These are phyloP conservation scores for Leishmania turanica DNA, from an alignment of 208 protist genomes.

Conservation along the genomic window DNA sequence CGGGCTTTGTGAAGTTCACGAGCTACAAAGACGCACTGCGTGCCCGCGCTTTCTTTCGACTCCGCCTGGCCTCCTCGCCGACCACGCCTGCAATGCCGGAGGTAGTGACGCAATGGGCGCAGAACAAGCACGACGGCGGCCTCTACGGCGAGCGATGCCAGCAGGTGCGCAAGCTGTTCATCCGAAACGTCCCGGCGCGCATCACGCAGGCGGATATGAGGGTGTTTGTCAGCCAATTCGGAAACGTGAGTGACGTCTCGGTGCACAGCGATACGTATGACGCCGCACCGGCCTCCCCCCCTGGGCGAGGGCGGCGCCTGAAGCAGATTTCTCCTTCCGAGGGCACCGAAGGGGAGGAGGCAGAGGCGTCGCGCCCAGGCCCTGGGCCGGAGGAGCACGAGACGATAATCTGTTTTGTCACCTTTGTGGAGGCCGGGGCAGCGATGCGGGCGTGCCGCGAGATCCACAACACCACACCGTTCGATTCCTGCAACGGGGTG, in stretches of 20 bases:
- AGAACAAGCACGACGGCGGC: conserved; percentile 66
- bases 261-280: conserved; percentile 69
- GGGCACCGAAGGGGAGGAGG: background rate
- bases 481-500: conserved; percentile 30
- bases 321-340: background rate
- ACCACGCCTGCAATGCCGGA: conserved; percentile 28
- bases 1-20: conserved; percentile 50
- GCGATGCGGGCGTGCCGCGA: conserved; percentile 44
- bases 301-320: background rate
- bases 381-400: background rate
- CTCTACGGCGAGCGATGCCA: conserved; percentile 57
- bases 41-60: conserved; percentile 18
- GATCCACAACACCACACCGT: conserved; percentile 55
- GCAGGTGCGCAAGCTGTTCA: conserved; percentile 72
- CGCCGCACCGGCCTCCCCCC: background rate
- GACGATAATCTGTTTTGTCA: conserved; percentile 72
- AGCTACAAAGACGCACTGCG: conserved; percentile 10
- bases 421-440: conserved; percentile 43
- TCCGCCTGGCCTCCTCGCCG: conserved; percentile 3
- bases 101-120: conserved; percentile 68
- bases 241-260: conserved; percentile 47
- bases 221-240: conserved; percentile 40
- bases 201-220: conserved; percentile 41
- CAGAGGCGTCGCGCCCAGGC: background rate
- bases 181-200: conserved; percentile 73